Evolutionary conservation across 768 basidiomycete species (phyloP).

Genomic region (Leucocoprinus birnbaumii): DNA sequence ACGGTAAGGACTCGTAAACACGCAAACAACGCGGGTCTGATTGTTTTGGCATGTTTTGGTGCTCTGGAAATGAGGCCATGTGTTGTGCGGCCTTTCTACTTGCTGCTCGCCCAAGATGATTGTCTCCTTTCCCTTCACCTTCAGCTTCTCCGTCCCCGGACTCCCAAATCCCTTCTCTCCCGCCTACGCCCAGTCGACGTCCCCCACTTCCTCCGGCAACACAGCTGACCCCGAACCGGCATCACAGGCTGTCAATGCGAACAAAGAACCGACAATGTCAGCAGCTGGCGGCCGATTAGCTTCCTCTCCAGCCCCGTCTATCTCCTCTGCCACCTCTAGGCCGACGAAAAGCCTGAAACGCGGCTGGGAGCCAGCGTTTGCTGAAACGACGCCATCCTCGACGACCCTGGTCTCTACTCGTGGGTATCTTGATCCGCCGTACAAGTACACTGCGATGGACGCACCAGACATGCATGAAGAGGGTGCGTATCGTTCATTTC

Average conservation of each 20-base stretch:
- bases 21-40: too few relatives aligned
- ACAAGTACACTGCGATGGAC: constrained; percentile 48
- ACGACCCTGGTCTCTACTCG: constrained; percentile 50
- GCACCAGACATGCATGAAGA: neutral
- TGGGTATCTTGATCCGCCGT: constrained; percentile 70
- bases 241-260: too few relatives aligned
- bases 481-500: neutral
- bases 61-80: too few relatives aligned
- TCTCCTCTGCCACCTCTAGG: constrained; percentile 37
- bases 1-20: too few relatives aligned
- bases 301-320: constrained; percentile 27
- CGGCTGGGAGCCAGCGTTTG: constrained; percentile 68
- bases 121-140: constrained; percentile 64
- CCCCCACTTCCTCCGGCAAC: too few relatives aligned
- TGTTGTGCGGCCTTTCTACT: too few relatives aligned
- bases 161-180: constrained; percentile 69
- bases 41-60: too few relatives aligned
- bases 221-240: too few relatives aligned
- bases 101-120: constrained; percentile 7
- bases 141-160: constrained; percentile 63
- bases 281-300: constrained; percentile 18
- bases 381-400: constrained; percentile 46
- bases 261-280: neutral
- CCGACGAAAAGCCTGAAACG: constrained; percentile 37
- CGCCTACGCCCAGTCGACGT: too few relatives aligned